Base-by-base conservation (phyloP, 2,329 filamentous ascomycete genomes). In the Pyrenophora teres region DNA sequence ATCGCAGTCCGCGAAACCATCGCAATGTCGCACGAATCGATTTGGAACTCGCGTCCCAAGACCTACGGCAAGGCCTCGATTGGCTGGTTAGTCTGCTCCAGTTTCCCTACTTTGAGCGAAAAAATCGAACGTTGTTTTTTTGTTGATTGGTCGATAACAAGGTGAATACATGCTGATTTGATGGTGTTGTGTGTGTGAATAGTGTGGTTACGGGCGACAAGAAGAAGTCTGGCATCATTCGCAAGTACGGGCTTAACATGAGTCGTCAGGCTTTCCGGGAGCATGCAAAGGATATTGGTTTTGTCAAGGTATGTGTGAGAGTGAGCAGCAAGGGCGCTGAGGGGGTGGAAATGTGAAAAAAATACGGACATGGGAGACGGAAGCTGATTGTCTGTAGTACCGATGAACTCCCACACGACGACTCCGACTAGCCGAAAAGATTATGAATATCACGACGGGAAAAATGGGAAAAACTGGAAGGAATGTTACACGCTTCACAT, bases 11-110 rank as follows among this genome's bases (percentile, higher is more conserved):
- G 16, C 19, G 9, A 21, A 13, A 27, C 27, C 1, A 2, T 25
- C 6, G 55, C 30, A 13, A 69, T 69, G 65, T 67, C 65, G 5
- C 65, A 69, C 60, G 64, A 69, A 41, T 51, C 53, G 7, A 91
- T 97, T 81, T 97, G 92, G 91, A 96, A 95, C 87, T 96, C 91
- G 74, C 92, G 92, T 79, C 93, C 94, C 74, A 89, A 92, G 80
- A 91, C 80, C 77, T 96, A 95, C 85, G 92, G 92, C 83, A 97
- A 97, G 85, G 92, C 92, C 80, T 84, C 90, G 77, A 88, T 92
- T 78, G 80, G 81, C 77, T 97, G 92, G 92, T 96, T 90, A 1
- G 54, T 56, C 15, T 39, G 3, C 12, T 3, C 8, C 9, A 23
- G 21, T 23, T 2, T 4, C 4, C 16, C 15, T 12, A 23, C 7